Percentiles rank a stretch among this genome's conserved stretches.
These are phyloP conservation scores for Paxillus rubicundulus DNA, from an alignment of 768 basidiomycete genomes.

Conservation along the genomic window DNA sequence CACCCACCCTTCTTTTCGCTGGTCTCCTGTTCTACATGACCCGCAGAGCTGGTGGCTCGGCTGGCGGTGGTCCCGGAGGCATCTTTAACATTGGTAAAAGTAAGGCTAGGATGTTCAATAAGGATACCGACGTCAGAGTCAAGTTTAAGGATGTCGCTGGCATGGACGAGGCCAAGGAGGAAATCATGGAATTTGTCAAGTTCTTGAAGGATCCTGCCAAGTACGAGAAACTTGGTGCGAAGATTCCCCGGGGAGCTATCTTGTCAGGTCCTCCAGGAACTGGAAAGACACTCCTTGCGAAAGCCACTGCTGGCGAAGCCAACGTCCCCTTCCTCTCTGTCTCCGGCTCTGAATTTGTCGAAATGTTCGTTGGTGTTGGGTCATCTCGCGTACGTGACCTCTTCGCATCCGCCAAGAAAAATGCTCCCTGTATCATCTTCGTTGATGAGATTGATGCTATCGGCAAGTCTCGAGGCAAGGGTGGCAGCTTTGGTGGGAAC, in stretches of 20 bases:
- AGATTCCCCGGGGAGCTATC: slow-evolving; percentile 95
- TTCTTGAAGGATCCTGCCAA: slow-evolving; percentile 94
- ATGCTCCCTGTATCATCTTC: slow-evolving; percentile 98
- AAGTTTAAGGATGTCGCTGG: slow-evolving; percentile 98
- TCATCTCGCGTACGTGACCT: slow-evolving; percentile 96
- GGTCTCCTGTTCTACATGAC: slow-evolving; percentile 90
- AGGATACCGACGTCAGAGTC: slow-evolving; percentile 90
- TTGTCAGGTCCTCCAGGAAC: slow-evolving; percentile 96
- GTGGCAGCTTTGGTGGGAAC: slow-evolving; percentile 84
- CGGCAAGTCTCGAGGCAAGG: slow-evolving; percentile 85
- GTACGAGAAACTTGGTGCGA: slow-evolving; percentile 96
- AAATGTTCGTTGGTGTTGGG: slow-evolving; percentile 99
- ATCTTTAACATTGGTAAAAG: slow-evolving; percentile 98
- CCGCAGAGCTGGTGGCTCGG: slow-evolving; percentile 59
- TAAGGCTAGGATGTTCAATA: slow-evolving; percentile 91
- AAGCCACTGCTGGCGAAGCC: slow-evolving; percentile 98
- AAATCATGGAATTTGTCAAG: slow-evolving; percentile 99
- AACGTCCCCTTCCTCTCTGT: slow-evolving; percentile 98
- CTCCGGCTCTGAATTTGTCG: slow-evolving; percentile 98
- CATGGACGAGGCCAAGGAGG: slow-evolving; percentile 99
- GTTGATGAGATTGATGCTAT: slow-evolving; percentile 99
- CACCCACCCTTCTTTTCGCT: slow-evolving; percentile 89
- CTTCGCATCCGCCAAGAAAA: slow-evolving; percentile 95
- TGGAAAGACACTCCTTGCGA: slow-evolving; percentile 96
- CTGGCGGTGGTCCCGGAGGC: slow-evolving; percentile 71